Evolutionary conservation across 345 rosid species (phyloP).

Genomic region (Hibiscus mutabilis): DNA sequence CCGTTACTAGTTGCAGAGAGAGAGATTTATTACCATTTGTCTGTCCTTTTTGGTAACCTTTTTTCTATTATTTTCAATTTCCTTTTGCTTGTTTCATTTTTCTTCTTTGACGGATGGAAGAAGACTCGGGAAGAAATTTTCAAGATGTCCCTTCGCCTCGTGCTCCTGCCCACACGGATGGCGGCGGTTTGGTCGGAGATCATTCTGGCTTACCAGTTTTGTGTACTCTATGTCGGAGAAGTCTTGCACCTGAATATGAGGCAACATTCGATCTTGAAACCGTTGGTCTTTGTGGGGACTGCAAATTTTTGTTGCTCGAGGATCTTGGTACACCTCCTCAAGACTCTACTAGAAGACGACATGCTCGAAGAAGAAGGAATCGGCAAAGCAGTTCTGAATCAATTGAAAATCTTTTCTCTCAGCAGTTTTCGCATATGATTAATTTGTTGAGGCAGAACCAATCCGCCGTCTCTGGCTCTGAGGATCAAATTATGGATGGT

Average conservation of each 20-base stretch:
- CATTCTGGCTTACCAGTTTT: slow-evolving; percentile 26
- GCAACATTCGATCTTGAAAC: slow-evolving; percentile 30
- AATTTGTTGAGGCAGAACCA: slow-evolving; percentile 50
- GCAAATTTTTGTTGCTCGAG: slow-evolving; percentile 72
- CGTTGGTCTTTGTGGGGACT: slow-evolving; percentile 57
- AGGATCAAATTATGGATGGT: slow-evolving; percentile 32
- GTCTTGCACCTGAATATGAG: slow-evolving; percentile 39
- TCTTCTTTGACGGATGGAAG: slow-evolving; percentile 39
- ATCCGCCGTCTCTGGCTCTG: slow-evolving; percentile 29
- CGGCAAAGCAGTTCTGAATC: slow-evolving; percentile 67
- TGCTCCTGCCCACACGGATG: slow-evolving; percentile 15
- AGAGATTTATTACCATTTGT: neutral
- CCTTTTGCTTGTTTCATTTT: too few relatives aligned
- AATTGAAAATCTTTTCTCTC: slow-evolving; percentile 43
- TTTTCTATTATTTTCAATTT: neutral
- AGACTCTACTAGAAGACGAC: slow-evolving; percentile 30
- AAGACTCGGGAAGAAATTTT: slow-evolving; percentile 17
- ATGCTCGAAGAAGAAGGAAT: slow-evolving; percentile 37
- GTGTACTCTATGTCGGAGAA: slow-evolving; percentile 58
- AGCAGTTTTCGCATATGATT: slow-evolving; percentile 48
- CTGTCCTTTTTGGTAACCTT: neutral
- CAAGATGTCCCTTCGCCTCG: slow-evolving; percentile 3
- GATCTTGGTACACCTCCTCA: slow-evolving; percentile 45
- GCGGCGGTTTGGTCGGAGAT: slow-evolving; percentile 20
- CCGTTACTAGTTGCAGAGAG: neutral